Base-by-base conservation (phyloP, 1,139 yeast genomes). In the Lodderomyces oxycetoniae region DNA sequence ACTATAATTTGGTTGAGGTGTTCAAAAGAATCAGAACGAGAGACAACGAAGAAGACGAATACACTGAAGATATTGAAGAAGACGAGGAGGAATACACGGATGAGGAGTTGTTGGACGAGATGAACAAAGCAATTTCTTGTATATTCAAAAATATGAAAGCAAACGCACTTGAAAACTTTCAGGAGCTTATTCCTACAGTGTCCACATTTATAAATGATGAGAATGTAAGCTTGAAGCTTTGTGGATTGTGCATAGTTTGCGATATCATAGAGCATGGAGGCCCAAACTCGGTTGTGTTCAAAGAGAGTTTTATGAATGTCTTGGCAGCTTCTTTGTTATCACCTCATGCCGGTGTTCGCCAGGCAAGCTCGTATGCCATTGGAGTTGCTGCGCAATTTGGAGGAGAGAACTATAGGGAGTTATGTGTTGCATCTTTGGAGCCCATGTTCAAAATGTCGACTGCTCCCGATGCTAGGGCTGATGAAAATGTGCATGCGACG, bases 371-470 rank as follows among this genome's bases (percentile, higher is more conserved):
- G 1, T 81, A 79, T 48, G 78, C 86, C 23, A 77, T 89, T 38
- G 97, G 98, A 19, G 77, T 75, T 29, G 85, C 94, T 39, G 96
- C 95, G 5, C 88, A 84, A 53, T 66, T 71, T 48, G 89, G 93
- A 12, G 88, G 91, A 13, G 66, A 65, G 5, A 59, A 66, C 6
- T 87, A 79, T 51, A 69, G 71, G 12, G 79, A 79, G 21, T 71
- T 83, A 38, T 77, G 84, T 37, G 57, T 85, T 19, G 75, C 81
- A 4, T 73, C 89, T 23, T 63, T 89, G 41, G 86, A 79, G 45
- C 79, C 87, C 15, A 70, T 91, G 58, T 75, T 84, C 50, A 78
- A 79, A 48, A 76, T 88, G 65, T 76, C 82, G 14, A 70, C 77
- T 28, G 78, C 79, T 17, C 89, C 95, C n/a, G 95, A 87, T 46